Evolutionary conservation across 441 rosid genomes (phyloP), one percentile per base, ranked within the genome.

Genomic region (Bruguiera hainesii): DNA sequence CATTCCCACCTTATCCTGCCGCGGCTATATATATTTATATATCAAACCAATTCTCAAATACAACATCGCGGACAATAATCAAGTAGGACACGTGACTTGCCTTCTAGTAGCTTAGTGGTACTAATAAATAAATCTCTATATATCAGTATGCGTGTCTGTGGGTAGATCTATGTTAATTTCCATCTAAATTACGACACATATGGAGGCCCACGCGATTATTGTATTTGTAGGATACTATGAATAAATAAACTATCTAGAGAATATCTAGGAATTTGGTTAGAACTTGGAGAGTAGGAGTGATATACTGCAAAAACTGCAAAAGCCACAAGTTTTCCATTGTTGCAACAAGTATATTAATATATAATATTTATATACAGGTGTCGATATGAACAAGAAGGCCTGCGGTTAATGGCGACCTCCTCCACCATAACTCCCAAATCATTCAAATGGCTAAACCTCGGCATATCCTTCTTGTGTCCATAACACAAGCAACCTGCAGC

Each of bases 381-480:
- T 68, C 76, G 78, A 76, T 71, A 35, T 31, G 48, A 76, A 65
- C 80, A 71, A 74, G 55, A 16, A 26, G 75, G 80, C 83, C 80
- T 68, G 80, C 80, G 74, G 65, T 33, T 33, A 33, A 33, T 33
- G 37, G 37, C 37, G 37, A 33, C 37, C 37, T 7, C 9, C 37
- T 1, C 37, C 37, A 23, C 21, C 59, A 56, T 19, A 4, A 73
- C 68, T 7, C 60, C 20, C 19, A n/a, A 7, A 31, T 39, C 64
- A 21, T 26, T 69, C 2, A 63, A 56, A 16, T 30, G 6, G 28
- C 19, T 28, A 21, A 46, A 65, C n/a, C 61, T 74, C 67, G 67
- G 20, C 73, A n/a, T 50, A 23, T 72, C 62, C 35, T 69, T 1
- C 4, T 9, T 48, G 60, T 72, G 81, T 80, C 71, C 52, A 3